Percentiles rank a stretch among this genome's conserved stretches.
Conservation (phyloP, 306 rosid species). For the Acacia confusa region DNA sequence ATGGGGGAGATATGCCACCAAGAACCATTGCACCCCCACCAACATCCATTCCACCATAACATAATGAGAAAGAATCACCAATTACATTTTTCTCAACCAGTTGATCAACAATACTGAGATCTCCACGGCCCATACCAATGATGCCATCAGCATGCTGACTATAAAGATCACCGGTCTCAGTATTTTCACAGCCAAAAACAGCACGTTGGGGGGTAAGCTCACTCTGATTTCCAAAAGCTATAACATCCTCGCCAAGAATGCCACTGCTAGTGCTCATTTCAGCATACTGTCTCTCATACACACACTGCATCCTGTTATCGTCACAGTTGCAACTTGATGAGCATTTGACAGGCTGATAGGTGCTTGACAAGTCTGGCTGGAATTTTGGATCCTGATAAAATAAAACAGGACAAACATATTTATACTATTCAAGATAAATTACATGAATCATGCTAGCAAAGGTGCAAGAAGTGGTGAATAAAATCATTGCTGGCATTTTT, state of each 20-base stretch:
- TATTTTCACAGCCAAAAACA: conserved; percentile 86
- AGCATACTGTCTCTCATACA: conserved; percentile 92
- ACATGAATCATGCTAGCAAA: neutral
- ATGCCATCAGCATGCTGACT: conserved; percentile 98
- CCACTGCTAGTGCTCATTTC: conserved; percentile 98
- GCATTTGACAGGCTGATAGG: conserved; percentile 77
- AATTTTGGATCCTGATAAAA: conserved; percentile 77
- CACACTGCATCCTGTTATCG: conserved; percentile 55
- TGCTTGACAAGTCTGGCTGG: conserved; percentile 79
- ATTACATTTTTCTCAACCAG: conserved; percentile 77
- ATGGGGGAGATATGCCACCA: conserved; percentile 82
- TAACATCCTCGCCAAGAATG: conserved; percentile 80
- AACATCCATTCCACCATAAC: conserved; percentile 98
- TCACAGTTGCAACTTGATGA: conserved; percentile 81
- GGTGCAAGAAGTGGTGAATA: neutral
- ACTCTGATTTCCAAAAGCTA: conserved; percentile 86
- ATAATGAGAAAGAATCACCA: conserved; percentile 84
- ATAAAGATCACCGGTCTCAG: conserved; percentile 88
- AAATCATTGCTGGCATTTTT: conserved; percentile 14
- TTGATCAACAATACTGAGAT: conserved; percentile 88
- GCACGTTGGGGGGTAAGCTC: conserved; percentile 80
- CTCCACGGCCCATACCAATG: conserved; percentile 94
- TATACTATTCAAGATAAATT: conserved; percentile 23
- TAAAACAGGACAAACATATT: conserved; percentile 29
- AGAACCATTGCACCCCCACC: conserved; percentile 99